A percentile compares a stretch with the other conserved stretches of the same genome.
phyloP scores from a whole-genome alignment of 805 yeast genomes.

The Candida jianshihensis region DNA sequence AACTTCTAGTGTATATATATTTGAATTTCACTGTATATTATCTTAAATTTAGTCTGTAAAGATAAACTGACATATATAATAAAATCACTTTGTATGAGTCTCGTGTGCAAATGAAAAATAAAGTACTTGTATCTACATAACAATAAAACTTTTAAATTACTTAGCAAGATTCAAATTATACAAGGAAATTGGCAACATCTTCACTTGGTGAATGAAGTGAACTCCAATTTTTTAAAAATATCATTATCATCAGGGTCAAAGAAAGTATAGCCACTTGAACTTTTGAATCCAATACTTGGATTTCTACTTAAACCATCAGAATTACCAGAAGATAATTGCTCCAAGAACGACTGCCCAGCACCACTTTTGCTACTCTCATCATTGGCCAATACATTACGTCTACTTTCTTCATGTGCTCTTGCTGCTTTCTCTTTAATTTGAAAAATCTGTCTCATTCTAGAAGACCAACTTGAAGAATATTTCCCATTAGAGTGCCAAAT shows the following conservation, averaged over 20 bases:
- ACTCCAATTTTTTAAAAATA: slow-evolving; percentile 21
- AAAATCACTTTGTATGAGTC: too few species aligned
- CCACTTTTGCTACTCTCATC: slow-evolving; percentile 6
- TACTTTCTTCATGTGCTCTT: slow-evolving; percentile 9
- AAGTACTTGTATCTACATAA: too few species aligned
- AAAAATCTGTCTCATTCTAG: slow-evolving; percentile 51
- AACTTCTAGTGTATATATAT: too few species aligned
- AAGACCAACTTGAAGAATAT: slow-evolving; percentile 60
- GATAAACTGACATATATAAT: too few species aligned
- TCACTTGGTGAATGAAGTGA: slow-evolving; percentile 22
- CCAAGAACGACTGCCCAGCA: slow-evolving; percentile 19
- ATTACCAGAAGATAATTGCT: slow-evolving; percentile 10
- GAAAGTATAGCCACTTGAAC: slow-evolving; percentile 16
- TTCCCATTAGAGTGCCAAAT: slow-evolving; percentile 63
- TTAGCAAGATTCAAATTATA: background rate
- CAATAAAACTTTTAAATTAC: background rate
- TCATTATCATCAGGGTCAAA: slow-evolving; percentile 18
- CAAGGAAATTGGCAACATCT: too few species aligned
- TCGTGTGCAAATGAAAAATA: too few species aligned
- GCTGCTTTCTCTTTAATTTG: slow-evolving; percentile 27
- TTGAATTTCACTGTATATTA: too few species aligned
- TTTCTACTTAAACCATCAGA: slow-evolving; percentile 6
- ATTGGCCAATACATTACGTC: slow-evolving; percentile 5
- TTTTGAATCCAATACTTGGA: slow-evolving; percentile 11
- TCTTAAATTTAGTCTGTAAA: too few species aligned